phyloP scores from a whole-genome alignment of 352 stramenopile species.

The Saprolegnia diclina region DNA sequence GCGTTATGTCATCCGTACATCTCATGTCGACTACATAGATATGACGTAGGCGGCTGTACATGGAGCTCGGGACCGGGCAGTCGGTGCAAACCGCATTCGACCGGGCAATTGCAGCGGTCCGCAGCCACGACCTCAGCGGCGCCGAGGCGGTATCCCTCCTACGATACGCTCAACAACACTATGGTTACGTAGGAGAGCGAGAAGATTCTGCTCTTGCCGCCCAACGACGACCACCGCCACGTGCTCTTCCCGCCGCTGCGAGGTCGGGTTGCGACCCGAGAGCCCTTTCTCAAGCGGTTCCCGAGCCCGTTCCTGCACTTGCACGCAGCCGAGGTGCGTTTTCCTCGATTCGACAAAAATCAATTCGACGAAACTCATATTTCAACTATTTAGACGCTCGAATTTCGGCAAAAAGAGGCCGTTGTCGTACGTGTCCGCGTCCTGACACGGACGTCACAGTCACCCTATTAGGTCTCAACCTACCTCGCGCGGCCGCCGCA shows the following conservation, averaged over 20 bases:
- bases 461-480: neutral
- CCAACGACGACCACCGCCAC: neutral
- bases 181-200: neutral
- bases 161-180: neutral
- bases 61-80: neutral
- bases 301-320: neutral
- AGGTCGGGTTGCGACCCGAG: neutral
- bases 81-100: neutral
- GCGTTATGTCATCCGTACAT: neutral
- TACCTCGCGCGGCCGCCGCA: constrained; percentile 5
- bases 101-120: neutral
- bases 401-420: neutral
- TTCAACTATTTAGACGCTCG: neutral
- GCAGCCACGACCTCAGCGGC: neutral
- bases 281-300: neutral
- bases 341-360: too few relatives aligned
- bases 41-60: neutral
- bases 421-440: neutral
- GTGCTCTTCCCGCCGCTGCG: neutral
- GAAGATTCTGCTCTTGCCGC: neutral
- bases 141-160: neutral
- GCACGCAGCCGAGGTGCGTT: neutral
- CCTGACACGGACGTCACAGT: neutral
- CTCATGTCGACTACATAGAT: too few relatives aligned
- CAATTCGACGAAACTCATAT: too few relatives aligned